A percentile compares a stretch with the other conserved stretches of the same genome.
phyloP scores from a whole-genome alignment of 1,284 basidiomycete genomes.

The Sanghuangporus sanghuang region DNA sequence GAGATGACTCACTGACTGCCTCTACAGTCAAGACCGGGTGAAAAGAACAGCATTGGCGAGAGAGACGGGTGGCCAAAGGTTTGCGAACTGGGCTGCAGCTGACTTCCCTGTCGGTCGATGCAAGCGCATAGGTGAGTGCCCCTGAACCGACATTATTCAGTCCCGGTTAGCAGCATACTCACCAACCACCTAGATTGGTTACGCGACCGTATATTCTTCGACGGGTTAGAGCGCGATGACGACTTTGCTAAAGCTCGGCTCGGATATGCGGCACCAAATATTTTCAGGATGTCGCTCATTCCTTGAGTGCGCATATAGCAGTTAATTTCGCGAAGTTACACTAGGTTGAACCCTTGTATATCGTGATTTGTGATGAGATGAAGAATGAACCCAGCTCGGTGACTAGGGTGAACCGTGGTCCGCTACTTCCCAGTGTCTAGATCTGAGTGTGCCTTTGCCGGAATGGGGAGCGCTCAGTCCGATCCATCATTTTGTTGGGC shows the following conservation, averaged over 20 bases:
- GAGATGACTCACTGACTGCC: too few species aligned
- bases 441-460: too few species aligned
- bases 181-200: slow-evolving; percentile 56
- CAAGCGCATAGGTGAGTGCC: slow-evolving; percentile 50
- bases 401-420: too few species aligned
- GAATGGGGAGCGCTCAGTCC: too few species aligned
- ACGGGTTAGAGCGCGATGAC: slow-evolving; percentile 56
- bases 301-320: slow-evolving; percentile 3
- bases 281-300: slow-evolving; percentile 49
- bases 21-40: slow-evolving; percentile 52
- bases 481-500: too few species aligned
- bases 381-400: too few species aligned
- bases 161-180: background rate
- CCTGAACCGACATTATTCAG: background rate
- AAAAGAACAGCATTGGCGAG: slow-evolving; percentile 51
- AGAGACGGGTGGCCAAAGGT: slow-evolving; percentile 21
- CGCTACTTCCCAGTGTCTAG: too few species aligned
- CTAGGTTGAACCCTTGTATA: too few species aligned
- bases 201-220: slow-evolving; percentile 64
- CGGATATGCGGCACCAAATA: slow-evolving; percentile 71
- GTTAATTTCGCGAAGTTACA: background rate
- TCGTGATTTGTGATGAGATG: too few species aligned
- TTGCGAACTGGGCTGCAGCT: slow-evolving; percentile 33
- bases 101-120: slow-evolving; percentile 40
- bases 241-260: slow-evolving; percentile 52